Evolutionary conservation across 2,329 filamentous ascomycete genomes (phyloP).

Genomic region (Sarocladium kiliense): DNA sequence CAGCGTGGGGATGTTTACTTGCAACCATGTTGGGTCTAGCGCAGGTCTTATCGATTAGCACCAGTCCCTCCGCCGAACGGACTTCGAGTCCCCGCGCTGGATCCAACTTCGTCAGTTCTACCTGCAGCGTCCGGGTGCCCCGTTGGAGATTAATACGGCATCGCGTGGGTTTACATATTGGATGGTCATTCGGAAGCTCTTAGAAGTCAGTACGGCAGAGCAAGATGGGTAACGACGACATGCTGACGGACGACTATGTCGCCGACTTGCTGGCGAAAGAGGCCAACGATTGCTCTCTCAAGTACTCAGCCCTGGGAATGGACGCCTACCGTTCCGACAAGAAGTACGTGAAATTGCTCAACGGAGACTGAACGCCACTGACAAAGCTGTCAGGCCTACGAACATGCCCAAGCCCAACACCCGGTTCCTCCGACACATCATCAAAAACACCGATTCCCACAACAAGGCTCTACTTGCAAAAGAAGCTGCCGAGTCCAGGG

Average conservation of each 20-base stretch:
- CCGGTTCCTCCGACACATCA: constrained; percentile 79
- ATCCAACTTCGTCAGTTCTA: constrained; percentile 9
- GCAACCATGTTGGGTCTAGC: constrained; percentile 23
- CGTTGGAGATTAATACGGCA: neutral
- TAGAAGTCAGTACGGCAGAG: neutral
- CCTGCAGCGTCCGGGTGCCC: neutral
- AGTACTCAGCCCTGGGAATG: constrained; percentile 70
- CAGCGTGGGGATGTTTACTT: constrained; percentile 33
- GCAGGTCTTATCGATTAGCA: constrained; percentile 5
- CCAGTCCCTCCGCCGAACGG: neutral
- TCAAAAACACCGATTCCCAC: constrained; percentile 81
- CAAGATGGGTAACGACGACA: constrained; percentile 39
- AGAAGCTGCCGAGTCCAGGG: constrained; percentile 73
- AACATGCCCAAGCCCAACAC: constrained; percentile 85
- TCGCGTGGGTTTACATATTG: neutral
- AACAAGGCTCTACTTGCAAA: constrained; percentile 82
- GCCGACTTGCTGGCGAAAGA: constrained; percentile 75
- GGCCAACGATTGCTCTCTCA: constrained; percentile 66
- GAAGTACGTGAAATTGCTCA: constrained; percentile 33
- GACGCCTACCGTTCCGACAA: constrained; percentile 52
- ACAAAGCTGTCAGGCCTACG: constrained; percentile 43
- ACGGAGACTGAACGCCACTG: neutral
- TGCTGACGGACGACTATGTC: constrained; percentile 71
- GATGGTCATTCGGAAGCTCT: neutral
- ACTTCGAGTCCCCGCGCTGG: constrained; percentile 7